A percentile compares a stretch with the other conserved stretches of the same genome.
Conservation (phyloP, 1,284 basidiomycete genomes). For the Exsudoporus floridanus region DNA sequence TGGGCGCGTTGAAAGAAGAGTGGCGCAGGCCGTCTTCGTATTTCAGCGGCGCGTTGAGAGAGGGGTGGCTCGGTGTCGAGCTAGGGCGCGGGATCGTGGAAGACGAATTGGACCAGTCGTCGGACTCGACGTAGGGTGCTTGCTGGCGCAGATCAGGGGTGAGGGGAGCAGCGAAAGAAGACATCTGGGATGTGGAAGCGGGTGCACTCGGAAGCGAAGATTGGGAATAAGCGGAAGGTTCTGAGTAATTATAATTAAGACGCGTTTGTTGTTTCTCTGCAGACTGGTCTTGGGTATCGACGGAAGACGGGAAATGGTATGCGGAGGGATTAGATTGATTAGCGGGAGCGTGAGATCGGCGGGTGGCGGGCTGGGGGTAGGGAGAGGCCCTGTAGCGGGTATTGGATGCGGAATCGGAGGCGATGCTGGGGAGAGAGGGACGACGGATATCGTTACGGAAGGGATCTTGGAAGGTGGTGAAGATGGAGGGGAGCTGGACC, state of each 20-base stretch:
- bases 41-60: slow-evolving; percentile 46
- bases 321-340: slow-evolving; percentile 48
- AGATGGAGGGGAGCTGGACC: slow-evolving; percentile 72
- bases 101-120: slow-evolving; percentile 36
- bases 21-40: slow-evolving; percentile 68
- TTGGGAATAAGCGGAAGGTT: slow-evolving; percentile 43
- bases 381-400: slow-evolving; percentile 44
- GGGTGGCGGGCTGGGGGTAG: slow-evolving; percentile 47
- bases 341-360: slow-evolving; percentile 44
- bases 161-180: slow-evolving; percentile 50
- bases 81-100: slow-evolving; percentile 49
- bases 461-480: slow-evolving; percentile 62
- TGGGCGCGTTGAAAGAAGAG: slow-evolving; percentile 56
- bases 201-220: slow-evolving; percentile 47
- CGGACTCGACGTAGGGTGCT: slow-evolving; percentile 26
- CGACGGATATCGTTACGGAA: slow-evolving; percentile 58
- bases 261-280: slow-evolving; percentile 44
- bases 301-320: slow-evolving; percentile 61
- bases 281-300: slow-evolving; percentile 38
- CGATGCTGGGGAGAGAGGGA: slow-evolving; percentile 60
- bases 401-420: slow-evolving; percentile 48
- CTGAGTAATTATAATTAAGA: slow-evolving; percentile 42
- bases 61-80: slow-evolving; percentile 57
- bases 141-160: slow-evolving; percentile 43
- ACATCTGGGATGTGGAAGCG: slow-evolving; percentile 47